These are phyloP conservation scores for Xanthoceras sorbifolium DNA, from an alignment of 345 rosid genomes.

Conservation along the genomic window DNA sequence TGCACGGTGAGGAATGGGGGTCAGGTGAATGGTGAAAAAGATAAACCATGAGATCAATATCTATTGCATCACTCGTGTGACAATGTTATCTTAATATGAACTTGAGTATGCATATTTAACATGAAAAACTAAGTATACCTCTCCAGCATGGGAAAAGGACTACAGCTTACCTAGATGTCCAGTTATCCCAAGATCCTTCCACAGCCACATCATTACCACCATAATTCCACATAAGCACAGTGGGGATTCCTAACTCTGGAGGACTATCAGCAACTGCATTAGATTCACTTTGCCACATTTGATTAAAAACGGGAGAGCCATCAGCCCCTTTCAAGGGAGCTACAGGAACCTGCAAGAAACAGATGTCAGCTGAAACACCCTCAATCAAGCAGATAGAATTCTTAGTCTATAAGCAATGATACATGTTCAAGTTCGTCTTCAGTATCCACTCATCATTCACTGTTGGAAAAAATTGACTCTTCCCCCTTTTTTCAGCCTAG, in stretches of 20 bases:
- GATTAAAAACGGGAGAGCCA: conserved; percentile 43
- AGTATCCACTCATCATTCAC: background rate
- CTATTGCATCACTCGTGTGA: background rate
- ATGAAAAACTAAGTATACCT: background rate
- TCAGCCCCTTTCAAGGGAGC: conserved; percentile 63
- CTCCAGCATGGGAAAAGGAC: background rate
- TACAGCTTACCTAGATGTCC: conserved; percentile 63
- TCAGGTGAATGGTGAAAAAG: background rate
- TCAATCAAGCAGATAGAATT: background rate
- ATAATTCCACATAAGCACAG: conserved; percentile 74
- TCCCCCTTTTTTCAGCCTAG: background rate
- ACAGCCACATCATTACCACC: conserved; percentile 88
- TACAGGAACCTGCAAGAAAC: conserved; percentile 56
- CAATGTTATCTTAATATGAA: background rate
- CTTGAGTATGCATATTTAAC: background rate
- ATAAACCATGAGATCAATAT: background rate
- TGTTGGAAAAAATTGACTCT: background rate
- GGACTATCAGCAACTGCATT: conserved; percentile 42
- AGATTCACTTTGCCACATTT: conserved; percentile 53
- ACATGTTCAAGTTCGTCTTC: background rate
- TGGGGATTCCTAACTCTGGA: conserved; percentile 71
- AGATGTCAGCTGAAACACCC: conserved; percentile 22
- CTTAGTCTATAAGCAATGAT: background rate
- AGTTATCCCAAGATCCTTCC: conserved; percentile 96
- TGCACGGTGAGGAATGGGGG: background rate